phyloP scores from a whole-genome alignment of 805 yeast species.

The Blastobotrys peoriensis region DNA sequence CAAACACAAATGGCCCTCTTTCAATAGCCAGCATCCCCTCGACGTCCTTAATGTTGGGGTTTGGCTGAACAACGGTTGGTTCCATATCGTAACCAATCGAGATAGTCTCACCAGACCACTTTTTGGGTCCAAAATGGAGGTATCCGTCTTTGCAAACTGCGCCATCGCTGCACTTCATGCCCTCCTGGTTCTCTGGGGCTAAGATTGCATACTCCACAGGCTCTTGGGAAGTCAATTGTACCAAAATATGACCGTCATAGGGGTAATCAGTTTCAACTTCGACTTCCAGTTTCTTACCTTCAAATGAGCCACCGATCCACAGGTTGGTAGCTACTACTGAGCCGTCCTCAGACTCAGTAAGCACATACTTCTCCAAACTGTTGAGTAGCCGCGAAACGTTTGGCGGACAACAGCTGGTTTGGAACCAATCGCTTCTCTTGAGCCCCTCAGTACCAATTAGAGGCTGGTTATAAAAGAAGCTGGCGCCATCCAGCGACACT shows the following conservation, averaged over 20 bases:
- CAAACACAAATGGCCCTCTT: constrained; percentile 5
- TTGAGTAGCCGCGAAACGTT: constrained; percentile 25
- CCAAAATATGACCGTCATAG: not conserved
- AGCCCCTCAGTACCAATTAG: constrained; percentile 16
- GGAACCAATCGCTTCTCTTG: constrained; percentile 23
- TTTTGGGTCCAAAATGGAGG: not conserved
- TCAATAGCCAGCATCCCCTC: constrained; percentile 1
- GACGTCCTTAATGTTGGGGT: not conserved
- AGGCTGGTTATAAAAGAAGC: constrained; percentile 25
- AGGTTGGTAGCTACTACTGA: not conserved
- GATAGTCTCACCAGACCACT: too few species aligned
- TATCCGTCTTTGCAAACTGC: too few species aligned
- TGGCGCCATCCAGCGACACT: constrained; percentile 23
- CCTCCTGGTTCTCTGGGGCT: not conserved
- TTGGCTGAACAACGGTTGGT: not conserved
- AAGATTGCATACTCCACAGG: not conserved
- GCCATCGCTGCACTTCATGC: too few species aligned
- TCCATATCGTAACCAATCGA: not conserved
- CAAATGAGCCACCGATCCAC: not conserved
- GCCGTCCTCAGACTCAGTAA: not conserved
- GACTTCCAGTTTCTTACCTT: not conserved
- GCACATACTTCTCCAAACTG: constrained; percentile 15
- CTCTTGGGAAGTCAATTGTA: not conserved
- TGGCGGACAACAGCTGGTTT: constrained; percentile 26
- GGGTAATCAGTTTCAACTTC: constrained; percentile 1